phyloP scores from a whole-genome alignment of 768 basidiomycete species.

The Kwoniella newhampshirensis region DNA sequence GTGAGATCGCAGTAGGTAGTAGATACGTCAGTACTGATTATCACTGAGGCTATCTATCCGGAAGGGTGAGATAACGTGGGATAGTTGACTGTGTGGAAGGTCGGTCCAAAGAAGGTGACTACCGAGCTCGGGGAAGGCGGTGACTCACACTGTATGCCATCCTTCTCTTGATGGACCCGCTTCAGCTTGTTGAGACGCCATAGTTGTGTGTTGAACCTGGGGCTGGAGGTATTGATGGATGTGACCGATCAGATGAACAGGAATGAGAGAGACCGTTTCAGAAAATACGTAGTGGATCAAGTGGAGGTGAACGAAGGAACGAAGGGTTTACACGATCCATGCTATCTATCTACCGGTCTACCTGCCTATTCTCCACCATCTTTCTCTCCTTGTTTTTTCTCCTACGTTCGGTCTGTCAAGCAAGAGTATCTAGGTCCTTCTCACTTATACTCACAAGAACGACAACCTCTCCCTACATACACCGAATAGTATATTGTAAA shows the following conservation, averaged over 20 bases:
- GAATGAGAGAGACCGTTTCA: no score
- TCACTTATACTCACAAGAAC: no score
- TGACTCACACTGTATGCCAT: slow-evolving; percentile 26
- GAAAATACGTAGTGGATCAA: no score
- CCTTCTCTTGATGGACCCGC: slow-evolving; percentile 30
- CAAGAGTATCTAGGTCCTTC: no score
- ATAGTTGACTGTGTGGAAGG: not conserved
- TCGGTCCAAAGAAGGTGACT: not conserved
- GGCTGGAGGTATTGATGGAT: not conserved
- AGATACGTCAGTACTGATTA: not conserved
- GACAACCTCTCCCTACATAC: not conserved
- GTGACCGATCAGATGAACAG: no score
- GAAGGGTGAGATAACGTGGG: not conserved
- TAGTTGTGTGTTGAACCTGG: not conserved
- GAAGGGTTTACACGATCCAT: no score
- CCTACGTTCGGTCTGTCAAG: no score
- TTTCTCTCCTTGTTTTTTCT: no score
- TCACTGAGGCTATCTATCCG: not conserved
- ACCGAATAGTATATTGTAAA: not conserved
- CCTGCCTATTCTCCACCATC: no score
- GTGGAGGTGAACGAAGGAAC: no score
- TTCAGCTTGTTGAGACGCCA: slow-evolving; percentile 18
- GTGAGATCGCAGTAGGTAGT: not conserved
- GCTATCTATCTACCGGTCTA: no score
- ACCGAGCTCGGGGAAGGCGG: not conserved